Base-by-base conservation (phyloP, 2,329 filamentous ascomycete genomes). In the Claviceps paspali region DNA sequence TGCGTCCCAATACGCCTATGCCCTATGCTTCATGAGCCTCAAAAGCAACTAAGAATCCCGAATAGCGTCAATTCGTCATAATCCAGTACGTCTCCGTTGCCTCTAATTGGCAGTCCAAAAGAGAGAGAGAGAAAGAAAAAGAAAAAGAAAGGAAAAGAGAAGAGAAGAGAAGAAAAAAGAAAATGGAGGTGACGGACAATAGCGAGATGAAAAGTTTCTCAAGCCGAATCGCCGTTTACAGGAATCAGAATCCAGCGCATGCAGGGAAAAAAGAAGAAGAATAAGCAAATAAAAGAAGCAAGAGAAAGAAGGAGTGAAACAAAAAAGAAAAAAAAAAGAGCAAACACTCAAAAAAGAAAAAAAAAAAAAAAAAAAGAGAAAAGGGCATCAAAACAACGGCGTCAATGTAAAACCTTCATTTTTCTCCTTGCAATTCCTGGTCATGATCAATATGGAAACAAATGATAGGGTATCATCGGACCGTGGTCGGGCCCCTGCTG, bases 401-500 rank as follows among this genome's bases (percentile, higher is more conserved):
- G 3, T 6, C 27, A 14, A 28, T n/a, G n/a, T 9, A 7, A 33
- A 33, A 9, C 5, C 4, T 26, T 32, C 14, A 22, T 24, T 19
- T 29, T 17, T 26, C 24, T 26, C 24, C 29, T n/a, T 9, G 2
- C 8, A 39, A 28, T 6, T 33, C 31, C 35, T 33, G 11, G 22
- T 36, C 29, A 27, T 39, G 23, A n/a, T 24, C 10, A 28, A 21
- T 28, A 18, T 19, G 29, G 23, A 26, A 36, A 26, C n/a, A 37
- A 29, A 36, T 7, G 44, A 45, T 41, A 44, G 41, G 45, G 47
- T 50, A 50, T 51, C 45, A 27, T 27, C 40, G 35, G 41, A 42
- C 42, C 42, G 34, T 33, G 33, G 14, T n/a, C 12, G 27, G 31
- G 18, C 23, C 31, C 15, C 12, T 29, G 29, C 29, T 33, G 30